phyloP scores from a whole-genome alignment of 108 stramenopile genomes.

The Pseudonitzschia pungens region DNA sequence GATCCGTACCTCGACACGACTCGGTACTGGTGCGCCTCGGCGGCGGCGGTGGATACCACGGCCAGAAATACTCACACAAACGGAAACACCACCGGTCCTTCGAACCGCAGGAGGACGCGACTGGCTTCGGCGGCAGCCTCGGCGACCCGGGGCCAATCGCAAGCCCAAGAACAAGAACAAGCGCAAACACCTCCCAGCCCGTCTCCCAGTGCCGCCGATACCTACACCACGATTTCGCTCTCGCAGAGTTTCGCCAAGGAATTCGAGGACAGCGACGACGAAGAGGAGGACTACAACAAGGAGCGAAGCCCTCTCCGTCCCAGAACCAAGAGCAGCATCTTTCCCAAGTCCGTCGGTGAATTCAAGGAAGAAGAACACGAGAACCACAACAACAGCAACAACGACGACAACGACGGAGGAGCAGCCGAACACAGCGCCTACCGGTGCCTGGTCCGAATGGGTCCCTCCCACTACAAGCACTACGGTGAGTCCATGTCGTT shows the following conservation, averaged over 20 bases:
- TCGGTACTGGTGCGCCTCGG: too few relatives aligned
- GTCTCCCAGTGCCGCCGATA: slow-evolving; percentile 9
- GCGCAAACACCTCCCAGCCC: background rate
- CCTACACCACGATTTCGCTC: slow-evolving; percentile 13
- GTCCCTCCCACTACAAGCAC: slow-evolving; percentile 3
- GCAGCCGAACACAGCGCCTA: slow-evolving; percentile 2
- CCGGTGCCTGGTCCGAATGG: slow-evolving; percentile 15
- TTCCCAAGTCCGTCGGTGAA: background rate
- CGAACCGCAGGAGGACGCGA: too few relatives aligned
- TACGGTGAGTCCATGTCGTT: background rate
- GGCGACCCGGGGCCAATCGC: too few relatives aligned
- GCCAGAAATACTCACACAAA: too few relatives aligned
- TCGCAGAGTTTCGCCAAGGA: background rate
- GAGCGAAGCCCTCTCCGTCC: background rate
- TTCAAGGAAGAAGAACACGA: background rate
- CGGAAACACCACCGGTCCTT: too few relatives aligned
- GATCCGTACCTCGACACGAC: too few relatives aligned
- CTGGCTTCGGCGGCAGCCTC: too few relatives aligned
- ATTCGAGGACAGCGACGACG: background rate
- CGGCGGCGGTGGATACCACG: too few relatives aligned
- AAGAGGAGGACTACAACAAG: background rate
- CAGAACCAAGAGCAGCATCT: background rate
- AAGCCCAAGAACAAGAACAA: too few relatives aligned
- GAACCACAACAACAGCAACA: background rate
- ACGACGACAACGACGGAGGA: background rate